Evolutionary conservation across 257 asterid species (phyloP).

Genomic region (Cordia subcordata): DNA sequence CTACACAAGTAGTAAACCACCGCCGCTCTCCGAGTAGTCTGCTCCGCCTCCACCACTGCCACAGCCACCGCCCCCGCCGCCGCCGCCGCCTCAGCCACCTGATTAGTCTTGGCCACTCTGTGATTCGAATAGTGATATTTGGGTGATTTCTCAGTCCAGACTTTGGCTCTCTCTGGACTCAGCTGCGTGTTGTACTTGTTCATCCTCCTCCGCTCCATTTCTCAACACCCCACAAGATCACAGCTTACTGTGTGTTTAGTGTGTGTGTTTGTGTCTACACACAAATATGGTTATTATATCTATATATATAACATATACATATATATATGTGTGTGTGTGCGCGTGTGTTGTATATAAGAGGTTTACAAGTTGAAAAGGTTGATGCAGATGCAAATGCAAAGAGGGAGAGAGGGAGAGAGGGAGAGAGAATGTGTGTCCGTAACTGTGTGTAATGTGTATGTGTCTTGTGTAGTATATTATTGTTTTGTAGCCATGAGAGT

Average conservation of each 20-base stretch:
- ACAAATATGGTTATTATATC: too few species aligned
- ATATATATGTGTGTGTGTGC: too few species aligned
- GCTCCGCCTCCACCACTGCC: conserved; percentile 2
- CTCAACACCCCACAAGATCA: background rate
- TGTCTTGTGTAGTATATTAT: too few species aligned
- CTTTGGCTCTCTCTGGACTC: conserved; percentile 79
- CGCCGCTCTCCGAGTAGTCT: conserved; percentile 30
- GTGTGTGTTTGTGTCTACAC: background rate
- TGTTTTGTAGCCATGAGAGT: too few species aligned
- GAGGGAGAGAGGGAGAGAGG: too few species aligned
- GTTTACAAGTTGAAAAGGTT: too few species aligned
- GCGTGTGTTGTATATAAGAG: too few species aligned
- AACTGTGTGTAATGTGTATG: too few species aligned
- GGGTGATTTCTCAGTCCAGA: conserved; percentile 79
- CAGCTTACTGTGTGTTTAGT: background rate
- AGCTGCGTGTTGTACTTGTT: conserved; percentile 8
- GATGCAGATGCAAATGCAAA: too few species aligned
- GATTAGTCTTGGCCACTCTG: background rate
- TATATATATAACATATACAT: too few species aligned
- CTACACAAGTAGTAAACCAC: conserved; percentile 83
- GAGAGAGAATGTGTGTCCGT: too few species aligned
- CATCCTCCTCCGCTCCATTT: conserved; percentile 1
- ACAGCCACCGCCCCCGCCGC: background rate
- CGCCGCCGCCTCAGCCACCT: background rate
- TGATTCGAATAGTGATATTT: conserved; percentile 27